Evolutionary conservation across 2,329 filamentous ascomycete genomes (phyloP), one percentile per base, ranked within the genome.

Genomic region (Chalaropsis ovoidea): DNA sequence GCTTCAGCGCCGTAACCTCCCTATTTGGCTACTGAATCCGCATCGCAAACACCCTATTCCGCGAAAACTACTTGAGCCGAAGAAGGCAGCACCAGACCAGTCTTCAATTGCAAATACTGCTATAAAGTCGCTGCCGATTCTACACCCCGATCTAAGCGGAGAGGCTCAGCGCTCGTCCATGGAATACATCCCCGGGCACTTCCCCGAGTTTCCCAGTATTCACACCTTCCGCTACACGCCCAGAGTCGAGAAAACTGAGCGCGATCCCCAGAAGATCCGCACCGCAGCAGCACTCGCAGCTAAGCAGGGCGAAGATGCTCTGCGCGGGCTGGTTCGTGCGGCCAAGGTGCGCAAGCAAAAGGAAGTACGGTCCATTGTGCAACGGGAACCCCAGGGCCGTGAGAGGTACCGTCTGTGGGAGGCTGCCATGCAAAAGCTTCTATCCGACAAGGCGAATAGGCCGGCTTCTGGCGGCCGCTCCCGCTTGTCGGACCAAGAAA

Each of bases 311-410:
- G 84, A 87, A 71, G 81, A 83, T 68, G 84, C 84, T 0, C 75
- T 87, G 2, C 76, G 84, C 35, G 76, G 80, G 7, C 75, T 87
- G 19, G 81, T 85, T 35, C 79, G 83, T 24, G 83, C 84, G 19
- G 82, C 82, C 65, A 86, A 86, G 73, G 81, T 83, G 69, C 82
- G 83, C 62, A 83, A 82, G 69, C 83, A 86, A 70, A 86, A 86
- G 72, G 84, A 86, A 70, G 79, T 85, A 54, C 83, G 81, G 69
- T 77, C 79, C 1, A 73, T 81, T 1, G 82, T 84, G 1, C 77
- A 82, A 69, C 77, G 78, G 64, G 79, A 84, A 69, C 71, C 75
- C 1, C 74, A 79, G 22, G 81, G 80, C 56, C 81, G 80, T 70
- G 77, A 82, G 68, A 77, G 83, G 17, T 82, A 86, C 70, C 75